A percentile compares a stretch with the other conserved stretches of the same genome.
These are phyloP conservation scores for Pichia eremophila DNA, from an alignment of 805 yeast genomes.

Conservation along the genomic window DNA sequence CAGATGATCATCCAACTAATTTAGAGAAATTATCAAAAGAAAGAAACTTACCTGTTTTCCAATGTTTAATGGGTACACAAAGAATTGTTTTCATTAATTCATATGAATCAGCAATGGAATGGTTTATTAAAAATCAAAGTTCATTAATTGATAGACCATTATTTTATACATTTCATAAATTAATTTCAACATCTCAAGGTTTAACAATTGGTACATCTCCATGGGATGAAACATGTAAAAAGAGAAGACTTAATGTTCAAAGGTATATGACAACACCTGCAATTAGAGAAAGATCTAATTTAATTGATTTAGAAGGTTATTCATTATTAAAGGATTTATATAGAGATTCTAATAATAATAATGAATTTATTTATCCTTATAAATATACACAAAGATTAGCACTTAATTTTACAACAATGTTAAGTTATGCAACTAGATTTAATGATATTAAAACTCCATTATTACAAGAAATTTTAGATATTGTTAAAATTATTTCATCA, in stretches of 20 bases:
- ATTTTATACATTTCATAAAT: constrained; percentile 17
- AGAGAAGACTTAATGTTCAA: constrained; percentile 30
- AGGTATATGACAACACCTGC: constrained; percentile 31
- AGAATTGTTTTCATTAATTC: constrained; percentile 14
- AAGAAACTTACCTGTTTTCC: constrained; percentile 21
- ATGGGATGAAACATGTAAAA: constrained; percentile 29
- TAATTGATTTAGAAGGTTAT: constrained; percentile 27
- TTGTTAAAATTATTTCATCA: constrained; percentile 24
- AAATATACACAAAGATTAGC: constrained; percentile 27
- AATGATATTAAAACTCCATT: constrained; percentile 22
- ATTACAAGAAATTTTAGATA: constrained; percentile 22
- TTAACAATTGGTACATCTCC: constrained; percentile 36
- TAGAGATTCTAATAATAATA: constrained; percentile 3
- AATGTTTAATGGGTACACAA: constrained; percentile 17
- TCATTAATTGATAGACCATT: constrained; percentile 15
- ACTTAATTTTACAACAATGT: constrained; percentile 29
- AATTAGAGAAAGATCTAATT: constrained; percentile 24
- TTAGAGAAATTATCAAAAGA: constrained; percentile 23
- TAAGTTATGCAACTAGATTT: constrained; percentile 32
- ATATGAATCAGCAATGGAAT: constrained; percentile 11
- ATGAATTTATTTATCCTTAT: constrained; percentile 17
- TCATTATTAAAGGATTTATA: constrained; percentile 24
- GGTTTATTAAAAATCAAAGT: constrained; percentile 18
- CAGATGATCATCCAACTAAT: constrained; percentile 25
- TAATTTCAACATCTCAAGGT: constrained; percentile 24